A percentile compares a stretch with the other conserved stretches of the same genome.
Evolutionary conservation across 257 asterid species (phyloP).

Genomic region (Striga asiatica): DNA sequence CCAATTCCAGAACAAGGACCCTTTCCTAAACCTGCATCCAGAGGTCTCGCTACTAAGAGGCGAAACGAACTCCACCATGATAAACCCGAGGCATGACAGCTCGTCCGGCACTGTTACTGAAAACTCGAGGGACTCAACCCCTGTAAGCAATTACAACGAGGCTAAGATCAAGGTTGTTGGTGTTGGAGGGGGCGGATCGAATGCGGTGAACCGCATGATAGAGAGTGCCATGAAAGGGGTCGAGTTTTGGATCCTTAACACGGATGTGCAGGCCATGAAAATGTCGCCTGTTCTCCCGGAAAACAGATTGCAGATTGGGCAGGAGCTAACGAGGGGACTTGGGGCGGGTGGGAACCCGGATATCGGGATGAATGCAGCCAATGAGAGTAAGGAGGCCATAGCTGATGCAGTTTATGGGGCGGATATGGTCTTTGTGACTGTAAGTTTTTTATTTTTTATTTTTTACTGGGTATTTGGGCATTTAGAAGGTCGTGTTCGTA

Average conservation of each 20-base stretch:
- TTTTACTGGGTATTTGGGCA: not conserved
- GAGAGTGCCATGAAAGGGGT: slow-evolving; percentile 96
- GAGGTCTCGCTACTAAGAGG: slow-evolving; percentile 89
- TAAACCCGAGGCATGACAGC: slow-evolving; percentile 43
- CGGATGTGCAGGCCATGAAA: slow-evolving; percentile 93
- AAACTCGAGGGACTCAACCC: slow-evolving; percentile 39
- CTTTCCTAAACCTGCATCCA: slow-evolving; percentile 75
- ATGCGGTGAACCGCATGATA: slow-evolving; percentile 99
- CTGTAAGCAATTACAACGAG: slow-evolving; percentile 43
- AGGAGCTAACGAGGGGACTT: slow-evolving; percentile 94
- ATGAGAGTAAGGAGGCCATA: slow-evolving; percentile 72
- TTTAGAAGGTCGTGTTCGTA: not conserved
- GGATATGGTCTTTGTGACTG: slow-evolving; percentile 63
- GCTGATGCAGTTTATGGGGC: slow-evolving; percentile 76
- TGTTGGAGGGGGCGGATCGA: slow-evolving; percentile 99
- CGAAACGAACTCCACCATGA: slow-evolving; percentile 34
- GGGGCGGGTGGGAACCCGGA: slow-evolving; percentile 99
- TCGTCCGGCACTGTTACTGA: slow-evolving; percentile 47
- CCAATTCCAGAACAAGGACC: slow-evolving; percentile 59
- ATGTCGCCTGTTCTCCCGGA: slow-evolving; percentile 71
- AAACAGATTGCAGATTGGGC: slow-evolving; percentile 79
- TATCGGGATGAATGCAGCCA: slow-evolving; percentile 90
- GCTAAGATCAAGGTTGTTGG: slow-evolving; percentile 97
- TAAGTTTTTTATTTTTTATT: slow-evolving; percentile 20
- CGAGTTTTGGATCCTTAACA: slow-evolving; percentile 97